Evolutionary conservation across 2,329 filamentous ascomycete genomes (phyloP), one percentile per base, ranked within the genome.

Genomic region (Elsinoe fawcettii): DNA sequence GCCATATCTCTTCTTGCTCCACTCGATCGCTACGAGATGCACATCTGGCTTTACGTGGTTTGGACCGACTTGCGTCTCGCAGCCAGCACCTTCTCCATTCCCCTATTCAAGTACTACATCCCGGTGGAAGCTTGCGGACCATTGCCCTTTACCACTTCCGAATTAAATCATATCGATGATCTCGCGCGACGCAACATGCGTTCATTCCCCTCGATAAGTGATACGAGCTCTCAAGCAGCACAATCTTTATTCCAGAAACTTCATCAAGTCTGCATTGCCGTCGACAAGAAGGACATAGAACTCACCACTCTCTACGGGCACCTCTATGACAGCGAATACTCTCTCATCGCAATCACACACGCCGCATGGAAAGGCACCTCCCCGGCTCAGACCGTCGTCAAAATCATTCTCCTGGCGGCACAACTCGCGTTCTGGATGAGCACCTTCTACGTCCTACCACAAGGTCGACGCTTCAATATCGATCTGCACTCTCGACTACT

Each of bases 371-470:
- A 25, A 22, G 30, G 16, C 18, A 30, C 30, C 12, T 7, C 25
- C 32, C 16, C 23, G 3, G 1, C 25, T 12, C 9, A 39, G 9
- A 39, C 32, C 6, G n/a, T 53, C 12, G 32, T 25, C 14, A 53
- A 39, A 25, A 53, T 25, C 32, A n/a, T 53, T 4, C 49, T 53
- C 7, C 30, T 53, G 6, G 32, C 49, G 6, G 32, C 30, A 11
- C 49, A 53, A 16, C 30, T 53, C n/a, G 18, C 49, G 6, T 53
- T 53, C 32, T 53, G 49, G 49, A 39, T 27, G 16, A 53, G 49
- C 30, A 53, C 49, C n/a, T 53, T 53, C 34, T 53, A 53, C 34
- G 49, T 53, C 18, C 49, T 53, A 11, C 49, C 49, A 20, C 49
- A 53, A 34, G 49, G 49, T 8, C n/a, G 32, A 5, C 14, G 32